These are phyloP conservation scores for Epichloe glyceriae DNA, from an alignment of 2,329 filamentous ascomycete species.

Conservation along the genomic window DNA sequence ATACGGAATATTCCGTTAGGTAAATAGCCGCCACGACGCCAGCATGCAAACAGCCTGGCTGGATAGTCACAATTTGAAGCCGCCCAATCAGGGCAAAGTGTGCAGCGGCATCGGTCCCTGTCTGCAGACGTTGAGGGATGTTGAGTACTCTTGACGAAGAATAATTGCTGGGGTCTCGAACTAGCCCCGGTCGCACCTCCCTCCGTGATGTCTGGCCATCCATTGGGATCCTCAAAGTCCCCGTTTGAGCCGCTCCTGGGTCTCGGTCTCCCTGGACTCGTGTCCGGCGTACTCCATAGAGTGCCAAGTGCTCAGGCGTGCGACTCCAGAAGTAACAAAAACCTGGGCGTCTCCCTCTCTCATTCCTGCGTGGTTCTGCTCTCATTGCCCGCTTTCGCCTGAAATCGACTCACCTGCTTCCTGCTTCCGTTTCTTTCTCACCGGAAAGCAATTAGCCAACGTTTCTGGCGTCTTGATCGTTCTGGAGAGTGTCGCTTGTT, in stretches of 20 bases:
- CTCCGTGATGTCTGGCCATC: background rate
- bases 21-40: no score
- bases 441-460: no score
- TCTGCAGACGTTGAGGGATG: background rate
- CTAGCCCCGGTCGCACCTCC: background rate
- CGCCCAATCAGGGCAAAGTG: background rate
- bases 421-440: background rate
- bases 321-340: conserved; percentile 1
- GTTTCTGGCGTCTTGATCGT: no score
- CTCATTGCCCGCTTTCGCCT: background rate
- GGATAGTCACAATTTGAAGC: background rate
- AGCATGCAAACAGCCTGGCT: background rate
- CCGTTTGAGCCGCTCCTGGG: background rate
- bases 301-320: no score
- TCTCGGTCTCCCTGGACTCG: conserved; percentile 1
- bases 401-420: background rate
- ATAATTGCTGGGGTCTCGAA: background rate
- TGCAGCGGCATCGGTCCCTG: background rate
- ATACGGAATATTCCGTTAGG: no score
- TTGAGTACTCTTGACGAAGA: no score
- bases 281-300: background rate
- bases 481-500: background rate
- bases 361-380: background rate
- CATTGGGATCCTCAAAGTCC: no score
- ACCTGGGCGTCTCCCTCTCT: background rate